Evolutionary conservation across 202 grass and related monocot genomes (phyloP).

Genomic region (Musa balbisiana): DNA sequence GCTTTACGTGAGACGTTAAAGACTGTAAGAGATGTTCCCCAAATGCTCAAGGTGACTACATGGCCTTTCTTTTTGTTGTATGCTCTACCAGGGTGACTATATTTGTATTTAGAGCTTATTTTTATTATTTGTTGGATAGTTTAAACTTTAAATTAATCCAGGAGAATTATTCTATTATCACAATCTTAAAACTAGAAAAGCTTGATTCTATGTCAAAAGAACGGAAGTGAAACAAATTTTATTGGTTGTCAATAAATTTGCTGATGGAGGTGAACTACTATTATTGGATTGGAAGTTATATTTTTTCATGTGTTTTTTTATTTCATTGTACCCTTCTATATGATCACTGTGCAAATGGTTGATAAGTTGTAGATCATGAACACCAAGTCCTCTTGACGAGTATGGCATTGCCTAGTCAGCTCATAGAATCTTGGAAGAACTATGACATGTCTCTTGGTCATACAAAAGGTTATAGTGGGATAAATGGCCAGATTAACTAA

Average conservation of each 20-base stretch:
- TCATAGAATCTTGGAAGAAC: neutral
- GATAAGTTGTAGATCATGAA: too few species aligned
- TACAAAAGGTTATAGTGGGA: neutral
- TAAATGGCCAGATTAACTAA: neutral
- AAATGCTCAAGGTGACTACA: conserved; percentile 74
- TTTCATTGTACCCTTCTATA: neutral
- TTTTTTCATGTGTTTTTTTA: neutral
- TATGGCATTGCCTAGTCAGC: neutral
- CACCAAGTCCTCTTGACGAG: neutral
- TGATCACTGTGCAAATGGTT: neutral
- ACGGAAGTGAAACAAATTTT: neutral
- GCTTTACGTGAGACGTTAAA: conserved; percentile 75
- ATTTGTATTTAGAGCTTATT: neutral
- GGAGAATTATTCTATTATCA: neutral
- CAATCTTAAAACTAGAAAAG: neutral
- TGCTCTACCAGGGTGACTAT: neutral
- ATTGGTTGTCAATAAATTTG: neutral
- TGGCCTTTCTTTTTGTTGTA: neutral
- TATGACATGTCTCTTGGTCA: neutral
- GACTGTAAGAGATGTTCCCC: conserved; percentile 88
- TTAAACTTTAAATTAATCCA: too few species aligned
- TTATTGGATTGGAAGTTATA: neutral
- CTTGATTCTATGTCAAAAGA: neutral
- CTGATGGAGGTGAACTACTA: neutral
- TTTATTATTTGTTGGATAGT: neutral